Evolutionary conservation across 495 filamentous ascomycete species (phyloP).

Genomic region (Xylaria acuta): DNA sequence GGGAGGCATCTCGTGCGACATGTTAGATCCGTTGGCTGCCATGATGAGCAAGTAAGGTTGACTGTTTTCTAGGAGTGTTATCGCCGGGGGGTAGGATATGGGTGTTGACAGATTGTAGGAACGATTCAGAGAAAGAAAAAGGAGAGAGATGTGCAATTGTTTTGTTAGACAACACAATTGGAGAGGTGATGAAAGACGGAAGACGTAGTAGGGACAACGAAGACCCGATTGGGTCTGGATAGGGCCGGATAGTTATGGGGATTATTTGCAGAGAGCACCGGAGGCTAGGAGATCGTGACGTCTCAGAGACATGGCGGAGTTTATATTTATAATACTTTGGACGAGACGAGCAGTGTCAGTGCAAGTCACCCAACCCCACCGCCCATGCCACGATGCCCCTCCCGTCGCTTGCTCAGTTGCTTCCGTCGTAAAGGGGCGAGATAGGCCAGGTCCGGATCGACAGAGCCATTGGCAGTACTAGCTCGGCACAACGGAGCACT

Average conservation of each 20-base stretch:
- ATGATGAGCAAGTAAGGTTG: conserved; percentile 28
- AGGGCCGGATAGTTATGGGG: conserved; percentile 14
- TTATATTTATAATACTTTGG: conserved; percentile 27
- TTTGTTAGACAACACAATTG: conserved; percentile 3
- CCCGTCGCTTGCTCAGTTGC: neutral
- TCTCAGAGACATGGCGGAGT: conserved; percentile 16
- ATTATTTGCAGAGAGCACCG: neutral
- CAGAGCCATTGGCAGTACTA: neutral
- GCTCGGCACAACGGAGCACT: conserved; percentile 21
- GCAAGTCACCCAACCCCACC: conserved; percentile 15
- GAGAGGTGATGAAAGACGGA: conserved; percentile 13
- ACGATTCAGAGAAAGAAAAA: neutral
- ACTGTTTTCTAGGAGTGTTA: conserved; percentile 20
- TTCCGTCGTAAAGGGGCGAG: neutral
- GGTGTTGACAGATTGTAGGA: neutral
- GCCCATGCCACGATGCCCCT: conserved; percentile 5
- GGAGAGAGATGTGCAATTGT: neutral
- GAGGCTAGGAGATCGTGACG: neutral
- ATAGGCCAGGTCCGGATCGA: neutral
- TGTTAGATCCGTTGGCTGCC: conserved; percentile 42
- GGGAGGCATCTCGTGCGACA: conserved; percentile 30
- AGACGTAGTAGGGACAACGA: conserved; percentile 10
- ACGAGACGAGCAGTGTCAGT: neutral
- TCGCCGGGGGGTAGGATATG: neutral
- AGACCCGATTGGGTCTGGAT: conserved; percentile 13